phyloP scores from a whole-genome alignment of 129 eudicot species.

The Dittrichia graveolens region DNA sequence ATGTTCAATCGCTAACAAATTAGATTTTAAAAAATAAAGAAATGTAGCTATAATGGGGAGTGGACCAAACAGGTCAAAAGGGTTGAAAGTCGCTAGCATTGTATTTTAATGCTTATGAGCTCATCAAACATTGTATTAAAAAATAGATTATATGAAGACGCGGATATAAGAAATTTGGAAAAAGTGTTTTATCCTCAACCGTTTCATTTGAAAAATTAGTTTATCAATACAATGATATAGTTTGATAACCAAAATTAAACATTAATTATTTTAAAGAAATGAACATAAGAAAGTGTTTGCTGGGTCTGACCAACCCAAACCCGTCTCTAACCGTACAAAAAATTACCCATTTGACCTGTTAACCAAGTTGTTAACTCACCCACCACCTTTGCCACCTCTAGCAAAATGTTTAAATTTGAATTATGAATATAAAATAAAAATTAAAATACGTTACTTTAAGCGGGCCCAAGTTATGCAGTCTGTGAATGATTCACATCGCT shows the following conservation, averaged over 20 bases:
- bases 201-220: not conserved
- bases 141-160: not conserved
- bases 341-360: not conserved
- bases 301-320: not conserved
- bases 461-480: slow-evolving; percentile 96
- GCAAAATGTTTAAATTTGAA: not conserved
- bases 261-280: not conserved
- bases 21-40: not conserved
- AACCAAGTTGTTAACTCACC: not conserved
- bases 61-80: not conserved
- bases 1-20: not conserved
- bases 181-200: not conserved
- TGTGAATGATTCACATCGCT: slow-evolving; percentile 69
- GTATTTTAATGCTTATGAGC: not conserved
- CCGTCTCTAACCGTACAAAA: not conserved
- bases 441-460: slow-evolving; percentile 47
- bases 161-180: not conserved
- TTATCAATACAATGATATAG: not conserved
- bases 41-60: not conserved
- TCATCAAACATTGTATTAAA: not conserved
- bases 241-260: not conserved
- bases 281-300: not conserved
- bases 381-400: not conserved
- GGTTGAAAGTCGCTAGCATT: not conserved
- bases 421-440: not conserved